Base-by-base conservation (phyloP, 495 filamentous ascomycete genomes). In the Opeltia flavorubescens region DNA sequence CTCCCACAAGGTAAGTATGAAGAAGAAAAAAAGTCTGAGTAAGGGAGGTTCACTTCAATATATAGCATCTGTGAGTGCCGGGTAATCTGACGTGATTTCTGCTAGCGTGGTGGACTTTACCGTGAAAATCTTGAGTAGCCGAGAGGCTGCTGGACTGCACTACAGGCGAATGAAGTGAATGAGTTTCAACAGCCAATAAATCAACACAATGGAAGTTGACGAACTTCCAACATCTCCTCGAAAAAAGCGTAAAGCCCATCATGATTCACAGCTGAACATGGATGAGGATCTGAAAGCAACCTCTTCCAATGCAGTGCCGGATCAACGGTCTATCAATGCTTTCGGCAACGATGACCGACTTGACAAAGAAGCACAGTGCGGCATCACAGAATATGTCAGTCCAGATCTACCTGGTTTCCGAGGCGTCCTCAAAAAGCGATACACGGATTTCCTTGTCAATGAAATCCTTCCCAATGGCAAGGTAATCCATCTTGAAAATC, bases 361-460 rank as follows among this genome's bases (percentile, higher is more conserved):
- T 4, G 39, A 44, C 42, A 69, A 68, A 47, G 76, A 80, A 53
- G 50, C 54, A 8, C 61, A 70, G 29, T 74, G 74, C 44, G 76
- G 76, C 9, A 78, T 81, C 47, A 67, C 67, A 4, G 65, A 71
- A 50, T 76, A 69, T 50, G 72, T 78, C 17, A 72, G 66, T 44
- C 49, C 57, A 2, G 55, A 66, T 21, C 66, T 64, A 28, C 62
- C 62, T 27, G 71, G 75, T 4, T 80, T 79, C 47, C 58, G 62
- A 1, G 76, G 75, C 7, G 65, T 71, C 23, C 43, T 79, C 48
- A 81, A 81, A 61, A 73, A 77, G 53, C 67, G 76, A 75, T 98
- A 87, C 63, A 94, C 89, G 12, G 91, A 98, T 59, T 98, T 98
- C 62, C 66, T 89, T 41, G 91, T 98, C 47, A 86, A 95, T 59